A percentile compares a stretch with the other conserved stretches of the same genome.
These are phyloP conservation scores for Globisporangium nodosum DNA, from an alignment of 352 stramenopile genomes.

Conservation along the genomic window DNA sequence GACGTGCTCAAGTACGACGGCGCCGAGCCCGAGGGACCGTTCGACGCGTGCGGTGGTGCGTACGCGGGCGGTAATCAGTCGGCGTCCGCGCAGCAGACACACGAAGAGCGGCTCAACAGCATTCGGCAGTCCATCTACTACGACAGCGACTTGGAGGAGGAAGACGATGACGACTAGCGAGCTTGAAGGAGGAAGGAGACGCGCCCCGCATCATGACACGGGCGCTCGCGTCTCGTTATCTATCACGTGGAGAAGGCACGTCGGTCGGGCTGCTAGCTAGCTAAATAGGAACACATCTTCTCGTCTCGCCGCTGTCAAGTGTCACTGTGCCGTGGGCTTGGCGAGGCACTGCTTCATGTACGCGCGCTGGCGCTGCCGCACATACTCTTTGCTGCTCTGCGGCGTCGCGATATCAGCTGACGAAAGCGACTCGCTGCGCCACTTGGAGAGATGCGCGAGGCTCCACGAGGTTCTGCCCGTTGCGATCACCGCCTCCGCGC, in stretches of 20 bases:
- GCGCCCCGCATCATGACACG: background rate
- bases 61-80: constrained; percentile 42
- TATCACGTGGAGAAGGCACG: background rate
- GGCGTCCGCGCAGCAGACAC: constrained; percentile 24
- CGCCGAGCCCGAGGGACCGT: constrained; percentile 46
- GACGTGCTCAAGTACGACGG: constrained; percentile 97
- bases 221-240: background rate
- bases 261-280: background rate
- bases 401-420: background rate
- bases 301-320: background rate
- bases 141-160: constrained; percentile 77
- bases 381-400: constrained; percentile 35
- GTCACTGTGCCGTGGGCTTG: background rate
- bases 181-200: background rate
- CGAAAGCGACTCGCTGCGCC: constrained; percentile 39
- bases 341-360: constrained; percentile 49
- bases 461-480: constrained; percentile 38
- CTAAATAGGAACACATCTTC: constrained; percentile 1
- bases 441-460: constrained; percentile 56
- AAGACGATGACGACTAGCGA: constrained; percentile 42
- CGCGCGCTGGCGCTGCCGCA: constrained; percentile 60
- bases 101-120: constrained; percentile 49
- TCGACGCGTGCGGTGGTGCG: constrained; percentile 58
- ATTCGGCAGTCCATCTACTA: constrained; percentile 85
- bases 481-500: constrained; percentile 65